These are phyloP conservation scores for Blastobotrys illinoisensis DNA, from an alignment of 1,139 yeast genomes.

Conservation along the genomic window DNA sequence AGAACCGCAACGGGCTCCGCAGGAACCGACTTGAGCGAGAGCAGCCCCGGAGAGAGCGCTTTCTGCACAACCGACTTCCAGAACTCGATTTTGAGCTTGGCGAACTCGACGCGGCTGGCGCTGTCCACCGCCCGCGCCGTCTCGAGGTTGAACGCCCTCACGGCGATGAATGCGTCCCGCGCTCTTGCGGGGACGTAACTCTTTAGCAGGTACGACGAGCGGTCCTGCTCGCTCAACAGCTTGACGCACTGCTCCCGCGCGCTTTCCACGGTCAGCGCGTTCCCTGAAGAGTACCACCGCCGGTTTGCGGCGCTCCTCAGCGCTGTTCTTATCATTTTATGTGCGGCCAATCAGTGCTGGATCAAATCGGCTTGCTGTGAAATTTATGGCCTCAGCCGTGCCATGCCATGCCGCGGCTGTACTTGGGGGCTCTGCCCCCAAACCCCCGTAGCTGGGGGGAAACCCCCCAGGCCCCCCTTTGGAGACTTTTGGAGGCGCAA, in stretches of 20 bases:
- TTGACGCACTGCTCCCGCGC: constrained; percentile 6
- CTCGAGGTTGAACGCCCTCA: constrained; percentile 65
- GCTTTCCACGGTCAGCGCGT: not conserved
- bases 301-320: not conserved
- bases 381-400: not conserved
- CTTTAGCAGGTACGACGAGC: constrained; percentile 61
- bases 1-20: constrained; percentile 61
- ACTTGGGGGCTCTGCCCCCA: too few species aligned
- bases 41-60: constrained; percentile 20
- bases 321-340: not conserved
- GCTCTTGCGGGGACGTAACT: constrained; percentile 68
- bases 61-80: constrained; percentile 36
- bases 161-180: constrained; percentile 60
- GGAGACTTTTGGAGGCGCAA: too few species aligned
- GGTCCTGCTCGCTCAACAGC: constrained; percentile 36
- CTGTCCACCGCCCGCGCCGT: constrained; percentile 54
- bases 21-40: constrained; percentile 28
- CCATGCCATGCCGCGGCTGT: too few species aligned
- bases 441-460: too few species aligned
- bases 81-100: constrained; percentile 35
- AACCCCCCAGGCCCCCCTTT: too few species aligned
- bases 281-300: not conserved
- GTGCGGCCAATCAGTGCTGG: not conserved
- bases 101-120: constrained; percentile 36
- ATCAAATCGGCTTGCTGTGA: not conserved